Conservation (phyloP, 345 rosid genomes). For the Gossypium australe region DNA sequence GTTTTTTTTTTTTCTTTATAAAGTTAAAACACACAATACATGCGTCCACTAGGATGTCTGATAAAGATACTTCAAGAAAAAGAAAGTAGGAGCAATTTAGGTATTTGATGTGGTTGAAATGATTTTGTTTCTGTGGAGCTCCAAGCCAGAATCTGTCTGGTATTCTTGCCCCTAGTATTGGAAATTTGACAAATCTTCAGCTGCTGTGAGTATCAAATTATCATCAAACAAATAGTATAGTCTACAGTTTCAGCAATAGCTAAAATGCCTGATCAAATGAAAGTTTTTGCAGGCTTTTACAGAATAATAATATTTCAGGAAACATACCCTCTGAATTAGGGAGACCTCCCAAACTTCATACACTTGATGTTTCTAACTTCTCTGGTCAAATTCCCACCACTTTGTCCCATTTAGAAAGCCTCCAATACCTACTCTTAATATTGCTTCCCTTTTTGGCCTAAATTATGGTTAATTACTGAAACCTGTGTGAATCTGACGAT, state of each 20-base stretch:
- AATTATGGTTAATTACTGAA: no score
- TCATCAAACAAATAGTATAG: background rate
- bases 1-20: background rate
- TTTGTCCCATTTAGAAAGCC: constrained; percentile 46
- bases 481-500: background rate
- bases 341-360: constrained; percentile 58
- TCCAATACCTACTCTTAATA: constrained; percentile 42
- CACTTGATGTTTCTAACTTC: constrained; percentile 83
- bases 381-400: constrained; percentile 57
- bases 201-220: constrained; percentile 48
- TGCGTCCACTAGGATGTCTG: no score
- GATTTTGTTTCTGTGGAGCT: constrained; percentile 53
- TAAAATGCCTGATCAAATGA: background rate
- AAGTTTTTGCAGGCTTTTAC: constrained; percentile 52
- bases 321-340: constrained; percentile 68
- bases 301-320: constrained; percentile 78
- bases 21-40: no score
- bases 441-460: no score
- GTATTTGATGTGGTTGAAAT: background rate
- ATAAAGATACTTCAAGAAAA: no score
- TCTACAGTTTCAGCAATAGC: background rate
- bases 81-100: no score
- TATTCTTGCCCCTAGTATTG: constrained; percentile 57
- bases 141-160: constrained; percentile 85
- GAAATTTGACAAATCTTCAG: constrained; percentile 78